Evolutionary conservation across 306 rosid species (phyloP), one percentile per base, ranked within the genome.

Genomic region (Sophora flavescens): DNA sequence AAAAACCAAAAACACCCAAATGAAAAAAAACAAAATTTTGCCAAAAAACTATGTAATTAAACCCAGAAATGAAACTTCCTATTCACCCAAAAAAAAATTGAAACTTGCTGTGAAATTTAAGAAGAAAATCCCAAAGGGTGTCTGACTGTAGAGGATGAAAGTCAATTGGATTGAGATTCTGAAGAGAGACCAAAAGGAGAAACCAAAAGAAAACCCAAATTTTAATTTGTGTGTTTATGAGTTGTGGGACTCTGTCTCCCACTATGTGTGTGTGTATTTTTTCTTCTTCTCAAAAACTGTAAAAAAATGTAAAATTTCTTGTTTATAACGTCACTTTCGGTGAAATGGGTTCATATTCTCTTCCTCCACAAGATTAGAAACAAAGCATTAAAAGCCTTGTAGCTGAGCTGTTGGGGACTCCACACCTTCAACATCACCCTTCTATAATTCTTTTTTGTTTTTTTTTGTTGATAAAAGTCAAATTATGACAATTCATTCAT

Each of bases 271-370:
- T 76, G 70, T 79, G 71, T 42, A n/a, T n/a, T n/a, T n/a, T n/a
- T 1, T 42, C 8, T 42, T 42, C 3, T 41, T 52, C 14, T 53
- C 18, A 30, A 74, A 62, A 80, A 57, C 77, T 52, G 75, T 51
- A 16, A 63, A 74, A 63, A 74, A 58, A 68, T 32, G 71, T 4
- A 30, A 70, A 6, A 15, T 68, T 84, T 45, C 73, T 73, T 4
- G 63, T 72, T 81, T 77, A 13, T 63, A 85, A 77, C 74, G 83
- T 73, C 83, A 53, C 80, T 59, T 73, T 77, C 84, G 22, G 38
- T 38, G 38, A 16, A 18, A 41, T 58, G 77, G 61, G 48, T 69
- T 81, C 58, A 17, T 76, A 26, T 58, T 72, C 63, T 63, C 81
- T 68, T 39, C 71, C 66, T 68, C 78, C 80, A 58, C 79, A 70